Evolutionary conservation across 371 early-diverging fungal genomes (phyloP), one percentile per base, ranked within the genome.

Genomic region (Circinella umbellata): DNA sequence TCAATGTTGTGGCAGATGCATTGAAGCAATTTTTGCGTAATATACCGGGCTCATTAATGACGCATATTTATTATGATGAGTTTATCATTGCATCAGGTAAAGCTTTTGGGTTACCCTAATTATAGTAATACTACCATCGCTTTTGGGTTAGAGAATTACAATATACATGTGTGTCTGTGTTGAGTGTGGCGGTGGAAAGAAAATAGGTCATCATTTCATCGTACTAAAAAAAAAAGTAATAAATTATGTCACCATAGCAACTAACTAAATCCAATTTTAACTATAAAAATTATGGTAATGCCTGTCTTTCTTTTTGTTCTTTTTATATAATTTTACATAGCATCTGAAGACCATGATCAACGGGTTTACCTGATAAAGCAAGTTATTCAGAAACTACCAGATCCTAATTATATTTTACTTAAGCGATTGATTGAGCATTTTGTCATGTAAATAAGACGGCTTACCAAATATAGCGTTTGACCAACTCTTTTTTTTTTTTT

Each of bases 1-100:
- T 94, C 75, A 94, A 94, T 77, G 90, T 93, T 1, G 86, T 97
- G 3, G 95, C 97, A 4, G 96, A 96, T 64, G 89, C 95, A 42
- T 78, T 97, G 72, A 98, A 98, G 77, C 96, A 94, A 75, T 98
- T 96, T 74, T 75, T 98, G 68, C 88, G 98, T 9, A 96, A 95
- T 63, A 73, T 98, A 64, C 98, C 98, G 1, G 97, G 98, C 69
- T 97, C 98, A 1, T 76, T 98, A 51, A 82, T 96, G 73, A 96
- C 98, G 3, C 94, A 86, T 76, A 80, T 86, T 48, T 84, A 93
- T 37, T 92, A 95, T 71, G 92, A 93, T 47, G 86, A 93, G 27
- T 95, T 96, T 71, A 89, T 96, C 62, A 80, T 85, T 39, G 92
- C 96, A 0, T 92, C 94, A 69, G 90, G 93, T 94, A 89, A 27